Evolutionary conservation across 495 filamentous ascomycete species (phyloP), one percentile per base, ranked within the genome.

Genomic region (Tetracladium marchalianum): DNA sequence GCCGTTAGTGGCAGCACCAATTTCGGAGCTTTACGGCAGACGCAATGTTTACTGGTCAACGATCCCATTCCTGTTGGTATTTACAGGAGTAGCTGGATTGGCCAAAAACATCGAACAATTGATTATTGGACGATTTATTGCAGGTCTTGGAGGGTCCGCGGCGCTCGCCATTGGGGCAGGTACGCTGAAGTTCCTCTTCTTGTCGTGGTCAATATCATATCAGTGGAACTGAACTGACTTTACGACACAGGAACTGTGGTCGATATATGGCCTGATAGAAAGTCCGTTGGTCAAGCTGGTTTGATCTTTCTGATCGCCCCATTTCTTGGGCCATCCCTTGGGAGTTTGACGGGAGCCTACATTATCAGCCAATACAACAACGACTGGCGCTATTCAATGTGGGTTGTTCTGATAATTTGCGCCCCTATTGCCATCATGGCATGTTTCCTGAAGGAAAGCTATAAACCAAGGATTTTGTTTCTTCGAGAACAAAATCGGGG

Each of bases 331-430:
- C 82, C 82, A 6, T 77, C 77, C 0, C 53, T 84, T 2, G 81
- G 81, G 7, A 80, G 80, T 0, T 71, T 84, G 22, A 75, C 69
- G 0, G 79, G 78, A 11, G 78, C 72, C 3, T 84, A 84, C 59
- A 81, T 89, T 32, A 71, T 52, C 81, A 1, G 62, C 83, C 59
- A 77, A 80, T 47, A 82, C 72, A 12, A 80, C 70, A 46, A 52
- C 31, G 35, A 54, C 6, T 86, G 82, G 83, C 70, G 82, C 32
- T 87, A 78, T 77, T 67, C 75, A 17, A 84, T 86, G 66, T 76
- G 75, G 63, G 66, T 73, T 6, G 76, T 76, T 8, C 72, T 78
- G 1, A 81, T 87, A 15, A 52, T 55, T 15, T 48, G 44, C 5
- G 48, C 53, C n/a, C 53, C 53, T 1, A 45, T 52, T 5, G 9